phyloP scores from a whole-genome alignment of 352 stramenopile species.

The Globisporangium canariense region DNA sequence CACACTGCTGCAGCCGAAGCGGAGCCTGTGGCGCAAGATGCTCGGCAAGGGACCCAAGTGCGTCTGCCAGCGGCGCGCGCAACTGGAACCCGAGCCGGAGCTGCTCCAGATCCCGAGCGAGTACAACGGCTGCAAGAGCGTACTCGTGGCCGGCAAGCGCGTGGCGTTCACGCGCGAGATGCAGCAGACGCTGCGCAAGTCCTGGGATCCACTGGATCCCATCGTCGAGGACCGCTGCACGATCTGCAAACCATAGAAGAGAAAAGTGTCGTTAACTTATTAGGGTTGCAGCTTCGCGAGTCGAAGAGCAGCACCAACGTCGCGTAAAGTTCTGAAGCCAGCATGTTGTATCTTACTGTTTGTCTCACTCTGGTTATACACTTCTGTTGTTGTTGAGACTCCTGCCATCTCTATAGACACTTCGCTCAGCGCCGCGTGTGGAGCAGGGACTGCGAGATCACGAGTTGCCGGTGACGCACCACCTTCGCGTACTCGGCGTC shows the following conservation, averaged over 20 bases:
- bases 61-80: constrained; percentile 29
- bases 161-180: constrained; percentile 55
- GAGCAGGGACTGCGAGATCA: constrained; percentile 11
- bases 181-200: constrained; percentile 35
- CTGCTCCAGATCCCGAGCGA: constrained; percentile 41
- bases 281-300: no score
- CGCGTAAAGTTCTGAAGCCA: no score
- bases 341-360: no score
- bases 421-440: background rate
- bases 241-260: background rate
- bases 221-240: constrained; percentile 36
- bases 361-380: no score
- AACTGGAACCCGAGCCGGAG: constrained; percentile 10
- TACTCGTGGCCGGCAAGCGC: constrained; percentile 47
- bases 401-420: no score
- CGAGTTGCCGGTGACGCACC: constrained; percentile 4
- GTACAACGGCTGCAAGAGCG: constrained; percentile 36
- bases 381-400: no score
- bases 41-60: constrained; percentile 56
- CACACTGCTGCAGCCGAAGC: constrained; percentile 23
- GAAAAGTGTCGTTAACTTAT: background rate
- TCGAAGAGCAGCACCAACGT: no score
- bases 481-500: constrained; percentile 7
- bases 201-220: constrained; percentile 39
- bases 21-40: constrained; percentile 55